Percentiles rank a stretch among this genome's conserved stretches.
Evolutionary conservation across 2,329 filamentous ascomycete species (phyloP).

Genomic region (Colletotrichum godetiae): DNA sequence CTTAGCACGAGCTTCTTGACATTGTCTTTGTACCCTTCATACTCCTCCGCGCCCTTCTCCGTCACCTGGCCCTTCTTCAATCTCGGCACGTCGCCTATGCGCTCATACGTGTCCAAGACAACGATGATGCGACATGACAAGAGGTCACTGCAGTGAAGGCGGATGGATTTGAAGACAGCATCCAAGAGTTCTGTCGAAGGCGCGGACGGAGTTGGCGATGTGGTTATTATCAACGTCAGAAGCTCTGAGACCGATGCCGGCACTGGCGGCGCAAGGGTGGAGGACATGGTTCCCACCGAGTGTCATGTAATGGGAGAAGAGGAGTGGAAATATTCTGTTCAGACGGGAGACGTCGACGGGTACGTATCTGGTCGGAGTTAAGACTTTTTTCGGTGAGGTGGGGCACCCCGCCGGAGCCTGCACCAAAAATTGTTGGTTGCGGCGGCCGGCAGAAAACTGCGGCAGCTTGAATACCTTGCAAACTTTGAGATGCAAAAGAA

Average conservation of each 20-base stretch:
- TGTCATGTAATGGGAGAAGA: not conserved
- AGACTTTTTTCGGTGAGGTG: conserved; percentile 1
- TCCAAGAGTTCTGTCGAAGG: conserved; percentile 64
- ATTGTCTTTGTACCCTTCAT: conserved; percentile 58
- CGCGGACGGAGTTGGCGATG: conserved; percentile 65
- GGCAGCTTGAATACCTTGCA: not conserved
- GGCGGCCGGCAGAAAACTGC: not conserved
- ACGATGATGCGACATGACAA: conserved; percentile 58
- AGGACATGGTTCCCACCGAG: conserved; percentile 1
- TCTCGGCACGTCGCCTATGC: conserved; percentile 53
- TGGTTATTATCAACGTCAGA: conserved; percentile 63
- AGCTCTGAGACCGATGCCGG: conserved; percentile 25
- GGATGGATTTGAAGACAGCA: conserved; percentile 58
- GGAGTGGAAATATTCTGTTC: conserved; percentile 3
- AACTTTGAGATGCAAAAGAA: not conserved
- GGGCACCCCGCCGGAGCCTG: not conserved
- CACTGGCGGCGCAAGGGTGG: not conserved
- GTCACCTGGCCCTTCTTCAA: conserved; percentile 67
- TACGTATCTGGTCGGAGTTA: conserved; percentile 18
- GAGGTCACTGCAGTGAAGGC: conserved; percentile 52
- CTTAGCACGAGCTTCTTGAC: conserved; percentile 54
- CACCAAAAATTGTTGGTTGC: not conserved
- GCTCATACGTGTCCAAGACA: conserved; percentile 64
- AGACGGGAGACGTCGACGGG: not conserved
- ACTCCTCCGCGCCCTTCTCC: conserved; percentile 53